Evolutionary conservation across 2,329 filamentous ascomycete species (phyloP).

Genomic region (Alternaria incomplexa): DNA sequence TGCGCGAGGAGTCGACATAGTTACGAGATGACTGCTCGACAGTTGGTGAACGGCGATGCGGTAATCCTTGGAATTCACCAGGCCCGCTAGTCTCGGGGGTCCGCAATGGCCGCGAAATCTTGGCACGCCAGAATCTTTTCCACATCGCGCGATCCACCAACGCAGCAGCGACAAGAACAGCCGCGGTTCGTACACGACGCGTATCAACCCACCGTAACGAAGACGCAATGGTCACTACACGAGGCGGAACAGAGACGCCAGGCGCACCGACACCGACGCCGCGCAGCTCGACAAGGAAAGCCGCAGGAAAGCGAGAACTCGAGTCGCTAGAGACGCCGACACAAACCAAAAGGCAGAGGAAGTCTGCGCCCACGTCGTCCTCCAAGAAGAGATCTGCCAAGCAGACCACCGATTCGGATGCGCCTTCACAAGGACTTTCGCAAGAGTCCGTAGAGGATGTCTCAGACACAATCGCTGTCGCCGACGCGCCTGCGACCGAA

Average conservation of each 20-base stretch:
- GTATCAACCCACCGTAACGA: conserved; percentile 7
- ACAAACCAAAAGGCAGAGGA: conserved; percentile 36
- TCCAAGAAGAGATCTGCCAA: conserved; percentile 17
- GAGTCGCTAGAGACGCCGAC: conserved; percentile 40
- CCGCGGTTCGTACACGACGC: conserved; percentile 19
- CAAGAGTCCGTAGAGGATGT: conserved; percentile 18
- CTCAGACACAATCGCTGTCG: conserved; percentile 17
- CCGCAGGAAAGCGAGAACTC: conserved; percentile 35
- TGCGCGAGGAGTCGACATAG: conserved; percentile 30
- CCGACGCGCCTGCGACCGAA: conserved; percentile 11
- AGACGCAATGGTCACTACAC: conserved; percentile 44
- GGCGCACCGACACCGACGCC: conserved; percentile 29
- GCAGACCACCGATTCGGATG: not conserved
- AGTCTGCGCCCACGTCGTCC: conserved; percentile 13
- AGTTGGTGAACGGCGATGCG: not conserved
- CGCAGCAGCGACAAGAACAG: conserved; percentile 28
- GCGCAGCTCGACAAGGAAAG: conserved; percentile 32
- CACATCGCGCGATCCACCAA: conserved; percentile 14
- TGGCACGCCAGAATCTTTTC: conserved; percentile 24
- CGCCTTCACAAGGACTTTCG: conserved; percentile 4
- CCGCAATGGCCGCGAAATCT: conserved; percentile 33
- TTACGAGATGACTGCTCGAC: not conserved
- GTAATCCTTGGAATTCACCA: not conserved
- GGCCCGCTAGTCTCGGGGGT: conserved; percentile 20
- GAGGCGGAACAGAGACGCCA: conserved; percentile 38